Percentiles rank a stretch among this genome's conserved stretches.
Evolutionary conservation across 257 asterid genomes (phyloP).

Genomic region (Solanum tacnaense): DNA sequence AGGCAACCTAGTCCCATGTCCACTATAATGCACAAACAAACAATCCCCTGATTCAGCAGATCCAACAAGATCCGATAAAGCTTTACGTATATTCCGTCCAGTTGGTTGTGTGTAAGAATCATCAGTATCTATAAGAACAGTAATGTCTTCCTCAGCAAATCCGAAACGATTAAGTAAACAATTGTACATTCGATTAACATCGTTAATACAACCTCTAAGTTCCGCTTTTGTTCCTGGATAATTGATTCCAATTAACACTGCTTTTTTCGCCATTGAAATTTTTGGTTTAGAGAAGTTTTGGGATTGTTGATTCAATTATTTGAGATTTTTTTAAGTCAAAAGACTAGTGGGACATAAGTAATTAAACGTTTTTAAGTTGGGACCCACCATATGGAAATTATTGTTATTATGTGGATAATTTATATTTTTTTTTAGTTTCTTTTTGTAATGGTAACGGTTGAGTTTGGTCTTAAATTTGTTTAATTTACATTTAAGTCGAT

Average conservation of each 20-base stretch:
- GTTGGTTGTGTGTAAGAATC: slow-evolving; percentile 69
- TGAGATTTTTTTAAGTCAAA: neutral
- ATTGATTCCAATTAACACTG: slow-evolving; percentile 86
- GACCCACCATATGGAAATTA: neutral
- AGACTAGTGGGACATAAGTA: neutral
- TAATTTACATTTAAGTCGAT: too few relatives aligned
- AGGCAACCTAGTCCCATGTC: slow-evolving; percentile 95
- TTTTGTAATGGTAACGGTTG: neutral
- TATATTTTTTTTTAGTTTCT: too few relatives aligned
- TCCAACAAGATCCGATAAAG: slow-evolving; percentile 56
- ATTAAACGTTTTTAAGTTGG: neutral
- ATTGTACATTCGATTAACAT: slow-evolving; percentile 63
- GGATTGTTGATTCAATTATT: neutral
- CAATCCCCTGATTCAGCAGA: slow-evolving; percentile 56
- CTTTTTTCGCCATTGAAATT: slow-evolving; percentile 55
- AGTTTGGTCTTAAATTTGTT: neutral
- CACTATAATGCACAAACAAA: slow-evolving; percentile 90
- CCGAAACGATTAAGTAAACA: slow-evolving; percentile 68
- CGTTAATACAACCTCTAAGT: slow-evolving; percentile 91
- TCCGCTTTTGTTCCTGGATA: slow-evolving; percentile 88
- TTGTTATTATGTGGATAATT: neutral
- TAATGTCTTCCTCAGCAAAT: slow-evolving; percentile 68
- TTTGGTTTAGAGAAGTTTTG: neutral
- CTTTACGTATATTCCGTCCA: slow-evolving; percentile 71
- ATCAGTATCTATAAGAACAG: slow-evolving; percentile 72